Base-by-base conservation (phyloP, 768 basidiomycete genomes). In the Terana coerulea region DNA sequence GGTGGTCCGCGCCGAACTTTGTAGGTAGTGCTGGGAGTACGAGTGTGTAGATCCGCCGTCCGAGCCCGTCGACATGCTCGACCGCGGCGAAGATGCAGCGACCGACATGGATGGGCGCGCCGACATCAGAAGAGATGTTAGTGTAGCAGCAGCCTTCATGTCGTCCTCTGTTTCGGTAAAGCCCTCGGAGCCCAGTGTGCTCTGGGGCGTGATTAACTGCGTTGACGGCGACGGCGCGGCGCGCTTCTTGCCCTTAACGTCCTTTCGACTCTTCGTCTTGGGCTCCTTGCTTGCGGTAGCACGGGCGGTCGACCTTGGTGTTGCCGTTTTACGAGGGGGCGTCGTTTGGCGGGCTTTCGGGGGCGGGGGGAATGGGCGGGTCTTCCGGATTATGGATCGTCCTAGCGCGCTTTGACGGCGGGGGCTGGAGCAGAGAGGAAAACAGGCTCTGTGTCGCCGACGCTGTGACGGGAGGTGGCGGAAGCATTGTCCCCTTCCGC, bases 111-210 rank as follows among this genome's bases (percentile, higher is more conserved):
- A 81, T 17, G 83, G 81, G 42, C 81, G 74, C n/a, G n/a, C n/a
- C 51, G 85, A 77, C 53, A 84, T 72, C 51, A 85, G 72, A 49
- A 91, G 73, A 10, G 82, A 83, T 0, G 89, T 90, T 57, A 91
- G 72, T 8, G 89, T 87, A 24, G 84, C 86, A 6, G 88, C 89
- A 34, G 88, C 89, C 65, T 90, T 86, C 78, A 90, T 86, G 65
- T 89, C 88, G 44, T 85, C 61, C 9, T 65, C 62, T 4, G 59
- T 55, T 17, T 61, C 55, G 9, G 49, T 52, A n/a, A 57, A 54
- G 4, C 52, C 21, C 26, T 47, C 35, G 4, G 50, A 17, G 14
- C 39, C 33, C 33, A 52, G 50, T 42, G 58, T 52, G 53, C 60
- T 34, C 52, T 53, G 37, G 45, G 53, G 49, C 43, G 55, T 17